Percentiles rank a stretch among this genome's conserved stretches.
phyloP scores from a whole-genome alignment of 1,284 basidiomycete species.

The Pseudozyma thailandica region DNA sequence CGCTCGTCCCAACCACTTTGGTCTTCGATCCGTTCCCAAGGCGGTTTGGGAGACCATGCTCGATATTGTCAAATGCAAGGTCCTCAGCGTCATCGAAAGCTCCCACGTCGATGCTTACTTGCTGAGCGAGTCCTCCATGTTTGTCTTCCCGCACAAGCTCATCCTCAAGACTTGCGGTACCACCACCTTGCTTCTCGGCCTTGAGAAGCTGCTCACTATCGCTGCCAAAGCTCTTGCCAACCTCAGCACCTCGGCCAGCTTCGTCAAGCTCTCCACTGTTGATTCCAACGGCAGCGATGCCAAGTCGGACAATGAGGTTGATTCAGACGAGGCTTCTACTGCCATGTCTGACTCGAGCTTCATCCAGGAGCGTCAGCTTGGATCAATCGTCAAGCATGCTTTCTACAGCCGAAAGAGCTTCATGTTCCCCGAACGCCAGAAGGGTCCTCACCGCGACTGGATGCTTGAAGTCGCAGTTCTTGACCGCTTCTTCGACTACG shows the following conservation, averaged over 20 bases:
- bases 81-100: slow-evolving; percentile 88
- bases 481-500: slow-evolving; percentile 82
- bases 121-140: slow-evolving; percentile 96
- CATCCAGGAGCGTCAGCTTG: slow-evolving; percentile 49
- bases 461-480: slow-evolving; percentile 89
- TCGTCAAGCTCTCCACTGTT: slow-evolving; percentile 30
- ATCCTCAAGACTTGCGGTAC: slow-evolving; percentile 99
- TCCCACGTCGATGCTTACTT: slow-evolving; percentile 93
- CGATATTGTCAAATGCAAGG: slow-evolving; percentile 95
- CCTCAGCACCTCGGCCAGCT: slow-evolving; percentile 31
- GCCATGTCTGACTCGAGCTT: slow-evolving; percentile 40
- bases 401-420: slow-evolving; percentile 99
- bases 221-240: slow-evolving; percentile 80
- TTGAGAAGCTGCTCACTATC: slow-evolving; percentile 71
- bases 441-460: slow-evolving; percentile 95
- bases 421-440: slow-evolving; percentile 98
- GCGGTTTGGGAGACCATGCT: slow-evolving; percentile 96
- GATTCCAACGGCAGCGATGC: slow-evolving; percentile 11
- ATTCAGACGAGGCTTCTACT: slow-evolving; percentile 23
- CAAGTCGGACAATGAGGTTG: slow-evolving; percentile 3
- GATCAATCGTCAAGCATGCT: slow-evolving; percentile 56
- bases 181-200: slow-evolving; percentile 91
- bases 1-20: slow-evolving; percentile 67
- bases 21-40: slow-evolving; percentile 81
- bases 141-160: slow-evolving; percentile 93